Conservation (phyloP, 352 stramenopile species). For the Globisporangium heterothallicum region DNA sequence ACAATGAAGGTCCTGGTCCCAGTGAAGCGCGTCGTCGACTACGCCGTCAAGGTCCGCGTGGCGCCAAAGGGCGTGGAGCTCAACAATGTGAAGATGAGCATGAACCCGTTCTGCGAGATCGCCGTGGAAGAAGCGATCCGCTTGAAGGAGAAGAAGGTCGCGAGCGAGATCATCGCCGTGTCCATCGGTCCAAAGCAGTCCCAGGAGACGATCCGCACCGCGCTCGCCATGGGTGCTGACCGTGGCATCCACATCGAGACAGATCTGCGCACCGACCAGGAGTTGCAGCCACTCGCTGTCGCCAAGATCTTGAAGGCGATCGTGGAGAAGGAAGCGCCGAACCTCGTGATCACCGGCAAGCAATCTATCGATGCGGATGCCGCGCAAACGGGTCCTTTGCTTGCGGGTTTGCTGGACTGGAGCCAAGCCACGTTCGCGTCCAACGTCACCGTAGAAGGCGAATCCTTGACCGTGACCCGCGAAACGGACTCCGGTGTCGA, state of each 20-base stretch:
- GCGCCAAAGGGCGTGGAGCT: constrained; percentile 93
- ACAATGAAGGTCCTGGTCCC: constrained; percentile 92
- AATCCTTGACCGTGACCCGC: constrained; percentile 80
- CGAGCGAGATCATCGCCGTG: constrained; percentile 93
- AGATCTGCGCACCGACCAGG: constrained; percentile 95
- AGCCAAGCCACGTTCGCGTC: constrained; percentile 98
- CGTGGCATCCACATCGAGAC: constrained; percentile 97
- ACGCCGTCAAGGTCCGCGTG: constrained; percentile 98
- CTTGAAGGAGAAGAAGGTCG: constrained; percentile 97
- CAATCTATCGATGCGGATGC: constrained; percentile 91
- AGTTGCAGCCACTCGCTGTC: constrained; percentile 96
- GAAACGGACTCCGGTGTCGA: constrained; percentile 95
- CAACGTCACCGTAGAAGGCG: constrained; percentile 72
- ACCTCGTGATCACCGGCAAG: constrained; percentile 97
- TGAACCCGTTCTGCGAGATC: constrained; percentile 99
- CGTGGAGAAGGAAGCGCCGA: constrained; percentile 89
- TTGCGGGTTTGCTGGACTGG: constrained; percentile 95
- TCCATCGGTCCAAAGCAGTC: constrained; percentile 97
- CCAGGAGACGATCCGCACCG: constrained; percentile 95
- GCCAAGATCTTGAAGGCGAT: constrained; percentile 95
- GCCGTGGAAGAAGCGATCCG: constrained; percentile 97
- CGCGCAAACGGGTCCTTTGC: constrained; percentile 89
- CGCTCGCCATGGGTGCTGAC: constrained; percentile 92
- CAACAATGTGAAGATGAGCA: constrained; percentile 99
- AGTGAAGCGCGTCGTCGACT: constrained; percentile 97